Conservation (phyloP, 164 flowering plant species). For the Chloranthus sessilifolius region DNA sequence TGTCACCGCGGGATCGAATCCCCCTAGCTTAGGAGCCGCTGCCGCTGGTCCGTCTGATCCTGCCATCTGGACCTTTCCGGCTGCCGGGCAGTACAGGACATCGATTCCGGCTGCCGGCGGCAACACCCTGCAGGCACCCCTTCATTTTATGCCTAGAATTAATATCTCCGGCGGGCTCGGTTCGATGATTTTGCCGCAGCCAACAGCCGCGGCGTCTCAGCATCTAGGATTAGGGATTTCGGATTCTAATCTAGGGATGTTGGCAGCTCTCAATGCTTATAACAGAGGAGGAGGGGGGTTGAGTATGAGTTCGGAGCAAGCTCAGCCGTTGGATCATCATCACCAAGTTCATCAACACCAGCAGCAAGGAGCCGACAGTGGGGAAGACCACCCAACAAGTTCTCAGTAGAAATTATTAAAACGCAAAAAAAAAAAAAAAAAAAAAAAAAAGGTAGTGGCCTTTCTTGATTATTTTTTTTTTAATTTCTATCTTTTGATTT, state of each 20-base stretch:
- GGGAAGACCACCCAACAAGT: conserved; percentile 48
- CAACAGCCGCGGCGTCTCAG: conserved; percentile 26
- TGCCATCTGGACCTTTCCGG: conserved; percentile 63
- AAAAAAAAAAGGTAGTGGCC: not conserved
- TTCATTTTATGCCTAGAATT: conserved; percentile 63
- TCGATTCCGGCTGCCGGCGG: conserved; percentile 13
- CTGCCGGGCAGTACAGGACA: conserved; percentile 22
- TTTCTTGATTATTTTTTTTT: not conserved
- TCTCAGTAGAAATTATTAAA: conserved; percentile 35
- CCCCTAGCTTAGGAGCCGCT: conserved; percentile 13
- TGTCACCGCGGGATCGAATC: conserved; percentile 24
- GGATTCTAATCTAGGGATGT: conserved; percentile 71
- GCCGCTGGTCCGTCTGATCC: conserved; percentile 29
- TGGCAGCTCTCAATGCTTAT: conserved; percentile 66
- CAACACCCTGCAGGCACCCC: conserved; percentile 40
- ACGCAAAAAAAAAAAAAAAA: not conserved
- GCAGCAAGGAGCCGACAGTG: conserved; percentile 37
- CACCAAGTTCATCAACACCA: conserved; percentile 35
- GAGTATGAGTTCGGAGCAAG: conserved; percentile 42
- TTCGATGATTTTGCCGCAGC: conserved; percentile 41
- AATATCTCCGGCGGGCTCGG: conserved; percentile 44
- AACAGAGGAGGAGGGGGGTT: conserved; percentile 30
- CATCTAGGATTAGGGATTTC: conserved; percentile 56
- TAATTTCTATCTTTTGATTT: not conserved
- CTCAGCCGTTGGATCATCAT: conserved; percentile 41